phyloP scores from a whole-genome alignment of 2,329 filamentous ascomycete species.

The Dothistroma pini region DNA sequence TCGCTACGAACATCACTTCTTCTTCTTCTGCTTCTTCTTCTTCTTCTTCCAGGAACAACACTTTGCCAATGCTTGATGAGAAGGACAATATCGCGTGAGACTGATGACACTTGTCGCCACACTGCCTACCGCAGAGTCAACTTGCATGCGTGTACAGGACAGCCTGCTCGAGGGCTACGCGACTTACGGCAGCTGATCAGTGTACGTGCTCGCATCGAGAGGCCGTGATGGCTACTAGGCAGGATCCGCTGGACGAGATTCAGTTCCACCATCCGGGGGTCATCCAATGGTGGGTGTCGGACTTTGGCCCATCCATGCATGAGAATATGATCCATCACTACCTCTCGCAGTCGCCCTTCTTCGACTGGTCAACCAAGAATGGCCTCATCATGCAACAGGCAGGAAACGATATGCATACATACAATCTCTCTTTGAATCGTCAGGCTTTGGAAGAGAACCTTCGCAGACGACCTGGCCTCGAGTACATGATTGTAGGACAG shows the following conservation, averaged over 20 bases:
- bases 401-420: slow-evolving; percentile 47
- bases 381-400: slow-evolving; percentile 53
- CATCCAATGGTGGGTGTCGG: slow-evolving; percentile 29
- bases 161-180: not conserved
- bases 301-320: slow-evolving; percentile 26
- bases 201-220: not conserved
- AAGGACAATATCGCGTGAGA: not conserved
- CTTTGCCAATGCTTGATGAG: not conserved
- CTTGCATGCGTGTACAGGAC: not conserved
- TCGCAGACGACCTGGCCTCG: slow-evolving; percentile 53
- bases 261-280: slow-evolving; percentile 21
- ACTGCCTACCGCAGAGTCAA: not conserved
- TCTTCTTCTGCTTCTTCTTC: not conserved
- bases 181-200: not conserved
- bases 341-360: slow-evolving; percentile 60
- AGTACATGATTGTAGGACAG: slow-evolving; percentile 58
- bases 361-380: slow-evolving; percentile 60
- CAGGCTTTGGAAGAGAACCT: slow-evolving; percentile 55
- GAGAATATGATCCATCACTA: slow-evolving; percentile 55
- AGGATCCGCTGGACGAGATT: slow-evolving; percentile 28
- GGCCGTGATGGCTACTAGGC: slow-evolving; percentile 19
- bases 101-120: not conserved
- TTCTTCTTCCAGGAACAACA: not conserved
- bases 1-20: not conserved
- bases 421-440: slow-evolving; percentile 52